These are phyloP conservation scores for Fusarium virguliforme DNA, from an alignment of 2,329 filamentous ascomycete species.

Conservation along the genomic window DNA sequence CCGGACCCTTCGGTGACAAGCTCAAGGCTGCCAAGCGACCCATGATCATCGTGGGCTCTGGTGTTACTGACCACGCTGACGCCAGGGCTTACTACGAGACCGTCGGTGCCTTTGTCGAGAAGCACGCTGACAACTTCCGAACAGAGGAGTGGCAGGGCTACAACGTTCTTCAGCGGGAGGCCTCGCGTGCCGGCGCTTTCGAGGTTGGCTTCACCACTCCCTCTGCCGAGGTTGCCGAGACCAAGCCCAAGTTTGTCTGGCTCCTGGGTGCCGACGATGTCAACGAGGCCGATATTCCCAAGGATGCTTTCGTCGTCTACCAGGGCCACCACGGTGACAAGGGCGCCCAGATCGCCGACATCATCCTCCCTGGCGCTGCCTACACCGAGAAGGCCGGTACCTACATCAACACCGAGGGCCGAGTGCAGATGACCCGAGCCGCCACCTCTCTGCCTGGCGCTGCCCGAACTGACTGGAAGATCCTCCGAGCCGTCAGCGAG, in stretches of 20 bases:
- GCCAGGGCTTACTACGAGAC: conserved; percentile 95
- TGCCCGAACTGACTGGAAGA: conserved; percentile 98
- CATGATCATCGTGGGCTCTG: conserved; percentile 97
- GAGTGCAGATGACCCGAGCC: conserved; percentile 92
- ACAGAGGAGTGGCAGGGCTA: conserved; percentile 97
- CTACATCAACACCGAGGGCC: conserved; percentile 98
- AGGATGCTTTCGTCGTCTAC: conserved; percentile 96
- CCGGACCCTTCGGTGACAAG: conserved; percentile 93
- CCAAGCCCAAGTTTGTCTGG: conserved; percentile 95
- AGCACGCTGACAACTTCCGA: conserved; percentile 89
- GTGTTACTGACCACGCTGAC: conserved; percentile 90
- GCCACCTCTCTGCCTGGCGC: conserved; percentile 92
- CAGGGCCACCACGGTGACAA: conserved; percentile 98
- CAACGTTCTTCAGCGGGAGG: conserved; percentile 94
- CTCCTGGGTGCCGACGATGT: conserved; percentile 96
- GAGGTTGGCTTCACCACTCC: conserved; percentile 96
- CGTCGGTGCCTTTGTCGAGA: conserved; percentile 91
- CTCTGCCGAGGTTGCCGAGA: conserved; percentile 84
- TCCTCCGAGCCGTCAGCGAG: conserved; percentile 92
- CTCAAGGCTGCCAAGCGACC: conserved; percentile 88
- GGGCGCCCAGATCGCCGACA: conserved; percentile 92
- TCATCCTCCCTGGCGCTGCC: conserved; percentile 92
- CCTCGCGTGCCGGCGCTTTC: conserved; percentile 92
- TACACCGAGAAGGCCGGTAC: conserved; percentile 98
- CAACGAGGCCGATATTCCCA: conserved; percentile 87